Conservation (phyloP, 441 rosid genomes). For the Arabidopsis lyrata region DNA sequence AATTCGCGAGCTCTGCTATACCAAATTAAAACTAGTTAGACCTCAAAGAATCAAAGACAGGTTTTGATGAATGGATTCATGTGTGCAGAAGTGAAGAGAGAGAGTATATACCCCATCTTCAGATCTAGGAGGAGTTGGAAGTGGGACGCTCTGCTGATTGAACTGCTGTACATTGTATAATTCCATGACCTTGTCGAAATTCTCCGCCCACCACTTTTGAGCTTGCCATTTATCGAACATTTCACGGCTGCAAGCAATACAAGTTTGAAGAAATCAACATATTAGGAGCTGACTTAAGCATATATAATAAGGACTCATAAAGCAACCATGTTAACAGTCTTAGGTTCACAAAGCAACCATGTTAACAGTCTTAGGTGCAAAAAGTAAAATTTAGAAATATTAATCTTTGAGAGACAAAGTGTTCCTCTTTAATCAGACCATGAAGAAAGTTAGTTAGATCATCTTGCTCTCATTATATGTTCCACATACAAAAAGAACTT, state of each 20-base stretch:
- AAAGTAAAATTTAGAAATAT: not conserved
- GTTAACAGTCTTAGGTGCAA: not conserved
- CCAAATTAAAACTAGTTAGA: slow-evolving; percentile 13
- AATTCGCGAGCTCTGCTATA: slow-evolving; percentile 54
- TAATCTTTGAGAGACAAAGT: not conserved
- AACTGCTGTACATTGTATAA: slow-evolving; percentile 85
- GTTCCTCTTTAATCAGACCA: slow-evolving; percentile 23
- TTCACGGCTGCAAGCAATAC: slow-evolving; percentile 75
- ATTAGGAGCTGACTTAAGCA: slow-evolving; percentile 12
- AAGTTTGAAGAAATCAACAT: slow-evolving; percentile 15
- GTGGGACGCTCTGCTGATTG: slow-evolving; percentile 71
- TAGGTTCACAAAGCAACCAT: not conserved
- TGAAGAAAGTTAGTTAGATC: slow-evolving; percentile 16
- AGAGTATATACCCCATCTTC: slow-evolving; percentile 72
- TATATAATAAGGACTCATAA: not conserved
- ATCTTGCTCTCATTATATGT: not conserved
- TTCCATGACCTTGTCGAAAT: slow-evolving; percentile 90
- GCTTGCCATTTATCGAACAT: slow-evolving; percentile 96
- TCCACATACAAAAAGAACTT: slow-evolving; percentile 22
- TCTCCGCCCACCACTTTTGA: slow-evolving; percentile 96
- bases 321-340: not conserved
- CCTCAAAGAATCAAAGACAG: not conserved
- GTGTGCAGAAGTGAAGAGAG: not conserved
- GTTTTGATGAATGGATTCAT: slow-evolving; percentile 2
- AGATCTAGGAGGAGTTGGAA: slow-evolving; percentile 70